Base-by-base conservation (phyloP, 1,139 yeast genomes). In the Debaryomycetaceae sp. region DNA sequence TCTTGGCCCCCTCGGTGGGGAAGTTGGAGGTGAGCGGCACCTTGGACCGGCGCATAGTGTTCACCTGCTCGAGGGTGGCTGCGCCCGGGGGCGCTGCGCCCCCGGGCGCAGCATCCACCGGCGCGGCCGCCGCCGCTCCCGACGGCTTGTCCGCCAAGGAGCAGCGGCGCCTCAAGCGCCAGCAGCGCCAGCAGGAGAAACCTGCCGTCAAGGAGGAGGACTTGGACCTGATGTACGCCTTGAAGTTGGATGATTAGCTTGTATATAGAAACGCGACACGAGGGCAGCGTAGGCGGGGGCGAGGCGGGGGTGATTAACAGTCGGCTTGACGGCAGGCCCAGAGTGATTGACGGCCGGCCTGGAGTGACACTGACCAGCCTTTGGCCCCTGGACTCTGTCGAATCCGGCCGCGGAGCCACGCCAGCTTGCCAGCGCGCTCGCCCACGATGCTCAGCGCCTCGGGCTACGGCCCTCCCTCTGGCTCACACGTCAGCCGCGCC, bases 181-280 rank as follows among this genome's bases (percentile, higher is more conserved):
- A 43, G 27, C 55, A 51, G 27, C 41, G 40, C 23, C 28, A 29
- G 12, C 28, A 29, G 13, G 25, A 34, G 31, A 36, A 46, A 30
- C 33, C 34, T 3, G 39, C 18, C 9, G 5, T 11, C 8, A 18
- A 46, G 25, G 65, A 58, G 23, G 61, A 57, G 3, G 69, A 65
- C 32, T 54, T 66, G 37, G 74, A 67, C 39, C 48, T 64, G 11
- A 48, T 67, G 37, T 67, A 67, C 41, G 60, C 53, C 55, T 51
- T 67, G 35, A 66, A 66, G 17, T 27, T 31, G 22, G 25, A 31
- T 15, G 19, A 28, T 15, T 20, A 28, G 28, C n/a, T 22, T n/a
- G 9, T 7, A 25, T 18, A 10, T 16, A n/a, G n/a, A n/a, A n/a
- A n/a, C n/a, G n/a, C n/a, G n/a, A n/a, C n/a, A n/a, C n/a, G n/a